A percentile compares a stretch with the other conserved stretches of the same genome.
These are phyloP conservation scores for Kazachstania viticola DNA, from an alignment of 805 yeast species.

Conservation along the genomic window DNA sequence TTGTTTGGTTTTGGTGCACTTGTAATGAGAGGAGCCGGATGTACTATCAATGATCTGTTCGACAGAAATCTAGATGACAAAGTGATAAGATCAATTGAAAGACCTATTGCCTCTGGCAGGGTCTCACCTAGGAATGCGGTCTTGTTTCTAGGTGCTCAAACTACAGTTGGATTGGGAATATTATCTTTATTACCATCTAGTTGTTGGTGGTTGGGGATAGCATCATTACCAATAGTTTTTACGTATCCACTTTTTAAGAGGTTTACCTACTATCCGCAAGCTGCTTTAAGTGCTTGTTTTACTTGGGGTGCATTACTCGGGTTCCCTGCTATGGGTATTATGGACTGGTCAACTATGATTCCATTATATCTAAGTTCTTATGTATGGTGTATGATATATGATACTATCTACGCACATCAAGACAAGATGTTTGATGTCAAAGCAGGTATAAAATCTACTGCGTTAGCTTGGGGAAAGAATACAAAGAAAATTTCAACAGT, in stretches of 20 bases:
- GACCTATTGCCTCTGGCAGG: slow-evolving; percentile 90
- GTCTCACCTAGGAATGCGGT: slow-evolving; percentile 62
- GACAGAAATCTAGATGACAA: slow-evolving; percentile 75
- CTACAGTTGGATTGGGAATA: slow-evolving; percentile 61
- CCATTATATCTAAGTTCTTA: slow-evolving; percentile 69
- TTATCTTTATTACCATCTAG: slow-evolving; percentile 63
- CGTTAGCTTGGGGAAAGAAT: slow-evolving; percentile 78
- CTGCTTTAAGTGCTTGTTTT: slow-evolving; percentile 66
- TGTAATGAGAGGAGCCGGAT: slow-evolving; percentile 96
- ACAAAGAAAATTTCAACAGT: slow-evolving; percentile 60
- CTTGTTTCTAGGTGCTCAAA: slow-evolving; percentile 59
- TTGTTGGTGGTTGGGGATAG: slow-evolving; percentile 74
- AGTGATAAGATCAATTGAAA: slow-evolving; percentile 76
- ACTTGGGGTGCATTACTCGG: slow-evolving; percentile 94
- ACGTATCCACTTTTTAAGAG: slow-evolving; percentile 90
- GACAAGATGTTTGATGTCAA: slow-evolving; percentile 78
- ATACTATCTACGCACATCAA: slow-evolving; percentile 95
- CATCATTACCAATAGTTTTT: slow-evolving; percentile 66
- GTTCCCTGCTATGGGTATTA: slow-evolving; percentile 89
- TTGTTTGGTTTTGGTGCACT: slow-evolving; percentile 77
- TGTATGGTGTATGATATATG: slow-evolving; percentile 92
- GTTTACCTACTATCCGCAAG: slow-evolving; percentile 92
- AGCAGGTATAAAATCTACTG: slow-evolving; percentile 93
- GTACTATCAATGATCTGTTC: slow-evolving; percentile 83
- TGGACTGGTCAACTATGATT: slow-evolving; percentile 63